Conservation (phyloP, 768 basidiomycete species). For the Leccinellum luteum region DNA sequence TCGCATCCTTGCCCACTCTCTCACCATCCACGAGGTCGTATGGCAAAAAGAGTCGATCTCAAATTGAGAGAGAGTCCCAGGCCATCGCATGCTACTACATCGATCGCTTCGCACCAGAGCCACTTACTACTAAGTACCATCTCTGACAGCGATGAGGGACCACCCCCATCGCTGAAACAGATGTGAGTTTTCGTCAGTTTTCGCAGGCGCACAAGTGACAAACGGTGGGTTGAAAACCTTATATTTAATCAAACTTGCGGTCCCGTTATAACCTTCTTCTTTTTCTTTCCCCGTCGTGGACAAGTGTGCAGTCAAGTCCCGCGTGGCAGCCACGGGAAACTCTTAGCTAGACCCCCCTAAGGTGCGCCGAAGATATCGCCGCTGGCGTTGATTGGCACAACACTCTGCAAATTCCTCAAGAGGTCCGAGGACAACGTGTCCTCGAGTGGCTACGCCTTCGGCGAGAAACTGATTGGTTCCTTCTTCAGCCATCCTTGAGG, state of each 20-base stretch:
- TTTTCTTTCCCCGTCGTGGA: constrained; percentile 24
- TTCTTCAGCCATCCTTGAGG: too few relatives aligned
- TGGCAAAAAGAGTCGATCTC: too few relatives aligned
- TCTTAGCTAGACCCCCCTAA: constrained; percentile 16
- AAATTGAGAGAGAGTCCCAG: background rate
- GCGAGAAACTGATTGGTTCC: constrained; percentile 27
- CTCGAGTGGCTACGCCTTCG: constrained; percentile 27
- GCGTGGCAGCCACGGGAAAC: constrained; percentile 21
- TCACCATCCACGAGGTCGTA: background rate
- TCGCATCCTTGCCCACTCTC: constrained; percentile 32
- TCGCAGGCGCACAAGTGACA: constrained; percentile 5
- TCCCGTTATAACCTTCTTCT: background rate
- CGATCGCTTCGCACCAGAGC: constrained; percentile 17
- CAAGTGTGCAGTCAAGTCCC: constrained; percentile 30
- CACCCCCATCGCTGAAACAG: constrained; percentile 13
- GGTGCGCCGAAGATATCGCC: constrained; percentile 17
- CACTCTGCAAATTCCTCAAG: constrained; percentile 16
- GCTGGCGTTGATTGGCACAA: constrained; percentile 16
- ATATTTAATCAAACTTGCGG: background rate
- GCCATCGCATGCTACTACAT: background rate
- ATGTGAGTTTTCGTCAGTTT: constrained; percentile 29
- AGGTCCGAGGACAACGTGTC: constrained; percentile 22
- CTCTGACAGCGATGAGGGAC: too few relatives aligned
- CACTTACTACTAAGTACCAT: background rate
- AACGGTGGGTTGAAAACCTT: too few relatives aligned